Evolutionary conservation across 2,329 filamentous ascomycete species (phyloP).

Genomic region (Colletotrichum sp.): DNA sequence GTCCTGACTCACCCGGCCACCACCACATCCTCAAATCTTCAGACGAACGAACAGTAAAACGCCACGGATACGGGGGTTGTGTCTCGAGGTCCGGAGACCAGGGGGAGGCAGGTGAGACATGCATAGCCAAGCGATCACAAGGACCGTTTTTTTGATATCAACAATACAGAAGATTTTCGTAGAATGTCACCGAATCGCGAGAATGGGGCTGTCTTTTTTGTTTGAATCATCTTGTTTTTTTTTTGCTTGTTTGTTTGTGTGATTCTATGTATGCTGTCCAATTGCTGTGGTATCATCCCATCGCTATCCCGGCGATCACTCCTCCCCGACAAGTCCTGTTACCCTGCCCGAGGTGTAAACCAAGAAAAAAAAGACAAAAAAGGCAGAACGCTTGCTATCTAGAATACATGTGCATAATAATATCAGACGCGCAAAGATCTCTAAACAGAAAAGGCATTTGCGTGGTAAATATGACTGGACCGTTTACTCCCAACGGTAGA

Average conservation of each 20-base stretch:
- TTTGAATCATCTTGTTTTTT: background rate
- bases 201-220: background rate
- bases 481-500: slow-evolving; percentile 45
- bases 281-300: slow-evolving; percentile 11
- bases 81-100: background rate
- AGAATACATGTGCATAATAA: background rate
- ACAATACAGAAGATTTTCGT: background rate
- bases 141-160: background rate
- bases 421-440: background rate
- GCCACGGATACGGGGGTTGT: slow-evolving; percentile 6
- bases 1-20: slow-evolving; percentile 1
- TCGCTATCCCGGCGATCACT: background rate
- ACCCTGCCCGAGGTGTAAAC: background rate
- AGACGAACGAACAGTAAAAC: background rate
- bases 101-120: slow-evolving; percentile 8
- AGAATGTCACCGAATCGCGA: background rate
- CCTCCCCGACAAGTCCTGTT: background rate
- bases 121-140: slow-evolving; percentile 7
- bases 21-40: background rate
- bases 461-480: background rate
- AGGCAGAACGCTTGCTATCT: slow-evolving; percentile 8
- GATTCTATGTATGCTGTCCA: background rate
- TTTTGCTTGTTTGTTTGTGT: background rate
- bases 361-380: background rate
- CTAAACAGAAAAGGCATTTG: background rate